Conservation (phyloP, 352 stramenopile species). For the Pythium sp. region DNA sequence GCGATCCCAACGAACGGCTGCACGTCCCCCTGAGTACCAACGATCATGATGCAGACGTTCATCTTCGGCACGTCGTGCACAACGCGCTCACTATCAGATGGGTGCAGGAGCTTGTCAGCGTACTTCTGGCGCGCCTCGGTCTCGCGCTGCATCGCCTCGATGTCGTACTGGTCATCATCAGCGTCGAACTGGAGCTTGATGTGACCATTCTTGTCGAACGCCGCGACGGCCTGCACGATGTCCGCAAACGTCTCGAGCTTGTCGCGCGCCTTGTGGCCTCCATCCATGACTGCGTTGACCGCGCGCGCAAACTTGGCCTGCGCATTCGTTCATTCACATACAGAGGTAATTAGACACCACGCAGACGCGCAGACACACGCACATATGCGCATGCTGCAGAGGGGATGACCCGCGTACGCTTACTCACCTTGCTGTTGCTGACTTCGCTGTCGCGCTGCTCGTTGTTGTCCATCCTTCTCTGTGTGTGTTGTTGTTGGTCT, state of each 20-base stretch:
- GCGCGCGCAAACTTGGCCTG: conserved; percentile 14
- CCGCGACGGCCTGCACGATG: conserved; percentile 16
- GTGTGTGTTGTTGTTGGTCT: not conserved
- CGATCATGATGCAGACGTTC: conserved; percentile 89
- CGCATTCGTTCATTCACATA: not conserved
- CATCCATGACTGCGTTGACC: conserved; percentile 13
- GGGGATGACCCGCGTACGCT: not conserved
- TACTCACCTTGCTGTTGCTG: conserved; percentile 4
- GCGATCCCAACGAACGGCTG: conserved; percentile 87
- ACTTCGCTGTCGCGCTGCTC: not conserved
- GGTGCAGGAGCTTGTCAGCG: conserved; percentile 13
- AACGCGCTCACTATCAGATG: not conserved
- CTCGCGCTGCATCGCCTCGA: conserved; percentile 21
- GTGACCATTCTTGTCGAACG: conserved; percentile 24
- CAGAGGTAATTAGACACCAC: not conserved
- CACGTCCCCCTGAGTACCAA: conserved; percentile 87
- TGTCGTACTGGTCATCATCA: conserved; percentile 25
- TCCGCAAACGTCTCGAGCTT: conserved; percentile 18
- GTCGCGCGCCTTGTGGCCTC: conserved; percentile 8
- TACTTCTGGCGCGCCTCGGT: conserved; percentile 7
- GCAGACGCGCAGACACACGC: not conserved
- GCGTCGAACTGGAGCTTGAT: conserved; percentile 40
- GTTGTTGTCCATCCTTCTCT: not conserved
- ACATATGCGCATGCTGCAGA: not conserved
- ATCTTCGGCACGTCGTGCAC: conserved; percentile 29